Evolutionary conservation across 2,329 filamentous ascomycete species (phyloP).

Genomic region (Fusarium mexicanum): DNA sequence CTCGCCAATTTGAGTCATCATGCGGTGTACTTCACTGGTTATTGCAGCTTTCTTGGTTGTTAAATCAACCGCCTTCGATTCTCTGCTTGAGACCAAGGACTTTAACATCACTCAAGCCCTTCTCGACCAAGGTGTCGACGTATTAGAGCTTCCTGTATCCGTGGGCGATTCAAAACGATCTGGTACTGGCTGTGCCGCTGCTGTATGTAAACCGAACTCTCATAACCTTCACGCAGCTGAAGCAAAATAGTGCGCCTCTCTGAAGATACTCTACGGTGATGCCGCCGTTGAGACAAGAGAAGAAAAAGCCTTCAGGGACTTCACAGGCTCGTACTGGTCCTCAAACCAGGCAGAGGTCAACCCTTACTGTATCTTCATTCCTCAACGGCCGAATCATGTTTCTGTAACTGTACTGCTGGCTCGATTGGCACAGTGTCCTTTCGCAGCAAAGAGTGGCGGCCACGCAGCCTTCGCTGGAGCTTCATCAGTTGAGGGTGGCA

Average conservation of each 20-base stretch:
- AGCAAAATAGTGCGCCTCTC: conserved; percentile 6
- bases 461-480: conserved; percentile 54
- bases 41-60: not conserved
- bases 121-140: conserved; percentile 12
- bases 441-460: conserved; percentile 56
- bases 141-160: not conserved
- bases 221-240: not conserved
- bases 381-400: not conserved
- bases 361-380: conserved; percentile 26
- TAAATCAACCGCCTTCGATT: not conserved
- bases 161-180: not conserved
- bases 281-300: not conserved
- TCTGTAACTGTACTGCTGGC: conserved; percentile 14
- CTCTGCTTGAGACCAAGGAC: not conserved
- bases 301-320: not conserved
- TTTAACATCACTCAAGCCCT: conserved; percentile 28
- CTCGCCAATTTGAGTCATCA: not conserved
- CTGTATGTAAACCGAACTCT: not conserved
- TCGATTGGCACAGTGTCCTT: conserved; percentile 21
- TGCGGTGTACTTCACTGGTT: not conserved
- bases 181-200: not conserved
- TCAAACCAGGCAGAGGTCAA: conserved; percentile 11
- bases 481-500: conserved; percentile 49
- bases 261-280: conserved; percentile 26
- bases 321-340: conserved; percentile 19